Percentiles rank a stretch among this genome's conserved stretches.
Conservation (phyloP, 495 filamentous ascomycete genomes). For the Penicillium odoratum region DNA sequence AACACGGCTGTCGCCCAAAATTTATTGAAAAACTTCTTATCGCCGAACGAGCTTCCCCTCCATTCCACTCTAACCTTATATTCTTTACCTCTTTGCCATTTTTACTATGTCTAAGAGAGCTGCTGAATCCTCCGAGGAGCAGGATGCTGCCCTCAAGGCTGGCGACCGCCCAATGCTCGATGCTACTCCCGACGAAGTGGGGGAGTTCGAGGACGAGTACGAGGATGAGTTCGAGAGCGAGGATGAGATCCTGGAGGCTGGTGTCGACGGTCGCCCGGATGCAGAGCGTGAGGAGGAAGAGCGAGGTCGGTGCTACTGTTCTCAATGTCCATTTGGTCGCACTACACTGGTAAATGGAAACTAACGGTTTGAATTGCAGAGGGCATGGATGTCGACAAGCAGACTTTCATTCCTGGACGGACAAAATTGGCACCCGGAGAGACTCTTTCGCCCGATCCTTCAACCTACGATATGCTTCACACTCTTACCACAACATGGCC, state of each 20-base stretch:
- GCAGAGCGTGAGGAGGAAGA: constrained; percentile 90
- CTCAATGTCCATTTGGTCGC: not conserved
- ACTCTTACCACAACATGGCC: constrained; percentile 90
- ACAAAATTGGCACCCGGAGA: constrained; percentile 84
- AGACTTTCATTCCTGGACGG: constrained; percentile 90
- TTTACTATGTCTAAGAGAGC: constrained; percentile 69
- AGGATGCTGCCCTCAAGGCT: constrained; percentile 62
- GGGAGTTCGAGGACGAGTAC: constrained; percentile 93
- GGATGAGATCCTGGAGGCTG: constrained; percentile 92
- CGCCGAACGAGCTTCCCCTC: constrained; percentile 11
- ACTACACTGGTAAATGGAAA: not conserved
- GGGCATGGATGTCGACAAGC: constrained; percentile 87
- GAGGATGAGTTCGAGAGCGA: constrained; percentile 98
- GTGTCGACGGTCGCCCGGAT: constrained; percentile 88
- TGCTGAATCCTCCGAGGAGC: constrained; percentile 55
- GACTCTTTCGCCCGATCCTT: constrained; percentile 83
- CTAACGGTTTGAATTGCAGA: constrained; percentile 37
- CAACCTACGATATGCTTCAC: constrained; percentile 96
- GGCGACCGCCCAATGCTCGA: constrained; percentile 60
- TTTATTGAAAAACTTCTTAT: constrained; percentile 40
- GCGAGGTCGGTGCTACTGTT: constrained; percentile 45
- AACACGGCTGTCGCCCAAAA: constrained; percentile 26
- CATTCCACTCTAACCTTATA: constrained; percentile 9
- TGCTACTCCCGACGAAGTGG: constrained; percentile 61
- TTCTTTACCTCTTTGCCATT: constrained; percentile 4